Conservation (phyloP, 768 basidiomycete genomes). For the Mycena metata region DNA sequence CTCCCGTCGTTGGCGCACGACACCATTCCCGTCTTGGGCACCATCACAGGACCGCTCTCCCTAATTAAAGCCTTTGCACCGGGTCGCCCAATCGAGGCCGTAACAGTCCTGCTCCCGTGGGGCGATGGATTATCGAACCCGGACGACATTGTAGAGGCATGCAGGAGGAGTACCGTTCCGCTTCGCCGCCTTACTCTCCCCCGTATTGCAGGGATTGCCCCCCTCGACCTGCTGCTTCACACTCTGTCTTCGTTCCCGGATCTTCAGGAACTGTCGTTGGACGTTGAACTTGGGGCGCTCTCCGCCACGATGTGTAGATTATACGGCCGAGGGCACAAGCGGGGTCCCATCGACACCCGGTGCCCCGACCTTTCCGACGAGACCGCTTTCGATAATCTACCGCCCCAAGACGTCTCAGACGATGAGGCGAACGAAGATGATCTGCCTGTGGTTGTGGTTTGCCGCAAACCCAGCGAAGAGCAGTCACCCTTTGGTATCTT, state of each 20-base stretch:
- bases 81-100: neutral
- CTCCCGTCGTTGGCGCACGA: neutral
- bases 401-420: no score
- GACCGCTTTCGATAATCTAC: no score
- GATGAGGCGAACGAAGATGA: no score
- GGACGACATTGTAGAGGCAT: neutral
- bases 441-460: no score
- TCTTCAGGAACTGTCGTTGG: neutral
- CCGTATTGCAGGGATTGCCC: neutral
- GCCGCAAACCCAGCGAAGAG: no score
- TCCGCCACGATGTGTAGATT: no score
- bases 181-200: neutral
- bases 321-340: no score
- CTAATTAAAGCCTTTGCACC: neutral
- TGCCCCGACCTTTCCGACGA: no score
- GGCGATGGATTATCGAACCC: neutral
- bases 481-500: no score
- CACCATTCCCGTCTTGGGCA: neutral
- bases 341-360: no score
- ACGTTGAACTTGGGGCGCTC: no score
- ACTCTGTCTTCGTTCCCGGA: slow-evolving; percentile 1
- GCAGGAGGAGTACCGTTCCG: no score
- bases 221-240: neutral
- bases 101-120: neutral
- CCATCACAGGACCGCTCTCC: neutral